Evolutionary conservation across 495 filamentous ascomycete genomes (phyloP), one percentile per base, ranked within the genome.

Genomic region (Aspergillus indologenus): DNA sequence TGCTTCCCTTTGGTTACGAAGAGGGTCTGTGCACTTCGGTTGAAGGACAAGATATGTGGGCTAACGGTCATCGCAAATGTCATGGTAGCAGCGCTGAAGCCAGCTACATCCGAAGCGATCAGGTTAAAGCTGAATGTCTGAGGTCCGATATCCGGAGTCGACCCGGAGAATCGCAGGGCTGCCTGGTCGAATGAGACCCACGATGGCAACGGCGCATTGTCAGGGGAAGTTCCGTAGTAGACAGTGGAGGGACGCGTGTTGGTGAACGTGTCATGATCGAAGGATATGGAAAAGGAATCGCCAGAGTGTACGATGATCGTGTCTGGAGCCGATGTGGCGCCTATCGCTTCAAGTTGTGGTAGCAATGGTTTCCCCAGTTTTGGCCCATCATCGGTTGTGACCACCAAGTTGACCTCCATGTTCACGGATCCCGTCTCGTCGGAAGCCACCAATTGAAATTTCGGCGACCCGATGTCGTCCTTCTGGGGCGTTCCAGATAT

Each of bases 121-220:
- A 96, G 74, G 59, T 85, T 78, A 56, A 97, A 82, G 15, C 79
- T 81, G 63, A 91, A 95, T 0, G 72, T 78, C 65, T 94, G 87
- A 15, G 91, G 87, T 2, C 85, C 84, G 42, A 85, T 86, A 15
- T 83, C 69, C 5, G 91, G 92, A 4, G 87, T 87, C 46, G 74
- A 82, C n/a, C 92, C 92, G 6, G 83, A 83, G 63, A 96, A 96
- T 12, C 80, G 79, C 29, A 96, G 79, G 7, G 61, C 73, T 2
- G 65, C 59, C 1, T 81, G 62, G 65, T 96, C 85, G 64, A 97
- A 96, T 12, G 71, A 75, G 44, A 96, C 81, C 92, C 91, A 96
- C 5, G 91, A 90, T 34, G 92, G 92, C 43, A 96, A 74, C 29
- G 93, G 92, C 7, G 87, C 87, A 64, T 92, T 90, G 59, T 92